These are phyloP conservation scores for Quambalaria eucalypti DNA, from an alignment of 1,284 basidiomycete genomes.

Conservation along the genomic window DNA sequence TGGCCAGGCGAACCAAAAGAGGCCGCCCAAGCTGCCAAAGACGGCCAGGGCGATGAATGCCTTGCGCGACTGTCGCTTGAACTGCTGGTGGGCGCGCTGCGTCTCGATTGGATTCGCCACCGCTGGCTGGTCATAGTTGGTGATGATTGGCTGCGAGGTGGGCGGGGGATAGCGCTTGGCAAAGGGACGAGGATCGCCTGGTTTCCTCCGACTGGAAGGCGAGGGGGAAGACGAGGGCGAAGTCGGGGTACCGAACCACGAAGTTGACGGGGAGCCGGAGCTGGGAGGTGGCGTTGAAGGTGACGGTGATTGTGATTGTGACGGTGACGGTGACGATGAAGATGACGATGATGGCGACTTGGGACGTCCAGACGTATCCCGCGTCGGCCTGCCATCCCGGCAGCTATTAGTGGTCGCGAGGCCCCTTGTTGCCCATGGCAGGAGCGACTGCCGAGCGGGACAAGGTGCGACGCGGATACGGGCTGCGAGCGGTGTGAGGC, in stretches of 20 bases:
- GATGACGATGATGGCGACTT: too few species aligned
- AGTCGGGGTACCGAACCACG: background rate
- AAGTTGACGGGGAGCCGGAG: background rate
- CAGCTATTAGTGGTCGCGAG: too few species aligned
- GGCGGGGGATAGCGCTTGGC: slow-evolving; percentile 35
- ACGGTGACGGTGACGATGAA: too few species aligned
- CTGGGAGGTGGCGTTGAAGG: background rate
- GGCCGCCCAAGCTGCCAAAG: slow-evolving; percentile 9
- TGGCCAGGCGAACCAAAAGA: slow-evolving; percentile 16
- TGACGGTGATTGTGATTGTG: too few species aligned
- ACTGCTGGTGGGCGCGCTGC: slow-evolving; percentile 34
- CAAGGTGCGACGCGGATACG: too few species aligned
- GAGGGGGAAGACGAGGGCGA: background rate
- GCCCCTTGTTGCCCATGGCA: too few species aligned
- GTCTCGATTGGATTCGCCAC: slow-evolving; percentile 41
- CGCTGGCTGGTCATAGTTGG: slow-evolving; percentile 41
- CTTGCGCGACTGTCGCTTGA: slow-evolving; percentile 19
- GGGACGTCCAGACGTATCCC: too few species aligned
- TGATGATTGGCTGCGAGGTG: slow-evolving; percentile 22
- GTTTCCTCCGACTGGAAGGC: background rate
- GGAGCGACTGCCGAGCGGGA: too few species aligned
- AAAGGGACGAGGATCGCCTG: slow-evolving; percentile 15
- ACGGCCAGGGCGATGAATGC: slow-evolving; percentile 8
- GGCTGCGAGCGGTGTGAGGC: too few species aligned
- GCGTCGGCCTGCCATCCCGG: too few species aligned